Base-by-base conservation (phyloP, 2,329 filamentous ascomycete genomes). In the Dothiorella sarmentorum region DNA sequence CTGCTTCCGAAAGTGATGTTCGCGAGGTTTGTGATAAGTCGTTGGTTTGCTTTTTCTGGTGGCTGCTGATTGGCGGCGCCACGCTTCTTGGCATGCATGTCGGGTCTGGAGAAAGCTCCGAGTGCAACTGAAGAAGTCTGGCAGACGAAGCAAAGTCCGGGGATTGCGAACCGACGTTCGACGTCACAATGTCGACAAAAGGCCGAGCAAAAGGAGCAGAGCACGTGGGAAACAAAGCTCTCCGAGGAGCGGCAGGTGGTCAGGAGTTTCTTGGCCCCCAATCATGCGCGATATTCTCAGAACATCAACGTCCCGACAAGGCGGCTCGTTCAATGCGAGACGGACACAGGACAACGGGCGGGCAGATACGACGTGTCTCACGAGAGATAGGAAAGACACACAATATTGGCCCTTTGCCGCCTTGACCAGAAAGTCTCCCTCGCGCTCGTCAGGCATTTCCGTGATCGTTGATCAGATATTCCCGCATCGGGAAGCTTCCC, bases 341-440 rank as follows among this genome's bases (percentile, higher is more conserved):
- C n/a, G 13, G 15, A 53, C 33, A 40, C 49, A 40, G 49, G 35
- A 38, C 47, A 52, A 26, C 47, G 20, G 10, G 47, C 49, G 49
- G 17, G 33, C 1, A 15, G 40, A 53, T 53, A 53, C 49, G 49
- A 53, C 49, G 24, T 38, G 33, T 38, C 17, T 53, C 33, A 53
- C 22, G n/a, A n/a, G n/a, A 6, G 49, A 53, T 38, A 29, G 49
- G 49, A 22, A 38, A 22, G 35, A 38, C 47, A 6, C 33, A 27
- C 47, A 53, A 33, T 53, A 53, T 53, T 40, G 49, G 49, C 20
- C 40, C 49, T 35, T 11, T 27, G 35, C 29, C 22, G 33, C 49
- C 24, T 15, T 27, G 49, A 53, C 24, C 49, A 35, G 45, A 7
- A n/a, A 24, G 17, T 26, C 47, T 18, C 11, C 43, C 27, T 22